These are phyloP conservation scores for Cryptomeria japonica DNA, from an alignment of 75 land plant species.

Conservation along the genomic window DNA sequence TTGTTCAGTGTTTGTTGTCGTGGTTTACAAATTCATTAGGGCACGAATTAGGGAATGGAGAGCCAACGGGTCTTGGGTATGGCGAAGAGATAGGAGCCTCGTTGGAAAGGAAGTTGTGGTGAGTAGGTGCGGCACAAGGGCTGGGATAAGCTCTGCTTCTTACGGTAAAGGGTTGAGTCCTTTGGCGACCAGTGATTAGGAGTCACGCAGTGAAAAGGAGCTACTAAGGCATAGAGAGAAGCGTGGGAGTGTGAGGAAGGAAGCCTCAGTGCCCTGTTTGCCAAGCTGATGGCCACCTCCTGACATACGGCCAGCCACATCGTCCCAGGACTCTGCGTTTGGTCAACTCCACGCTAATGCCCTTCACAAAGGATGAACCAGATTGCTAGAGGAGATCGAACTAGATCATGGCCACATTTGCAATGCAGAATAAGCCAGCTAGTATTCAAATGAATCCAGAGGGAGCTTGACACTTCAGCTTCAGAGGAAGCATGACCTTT, in stretches of 20 bases:
- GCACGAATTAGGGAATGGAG: conserved; percentile 25
- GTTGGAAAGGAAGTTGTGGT: conserved; percentile 87
- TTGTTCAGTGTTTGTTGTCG: conserved; percentile 28
- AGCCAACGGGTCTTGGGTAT: conserved; percentile 15
- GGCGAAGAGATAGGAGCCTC: conserved; percentile 81
- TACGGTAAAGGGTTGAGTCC: not conserved
- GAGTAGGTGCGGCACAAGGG: conserved; percentile 14
- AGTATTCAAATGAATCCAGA: no score
- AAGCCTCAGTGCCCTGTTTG: not conserved
- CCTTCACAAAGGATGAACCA: not conserved
- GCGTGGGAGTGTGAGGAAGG: not conserved
- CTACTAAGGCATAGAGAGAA: not conserved
- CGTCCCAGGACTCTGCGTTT: not conserved
- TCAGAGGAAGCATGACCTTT: no score
- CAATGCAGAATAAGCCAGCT: no score
- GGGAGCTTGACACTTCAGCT: no score
- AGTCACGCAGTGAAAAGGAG: not conserved
- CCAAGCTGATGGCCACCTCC: conserved; percentile 12
- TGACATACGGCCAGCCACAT: not conserved
- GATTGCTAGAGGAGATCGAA: no score
- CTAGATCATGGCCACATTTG: no score
- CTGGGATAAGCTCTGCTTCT: not conserved
- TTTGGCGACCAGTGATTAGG: conserved; percentile 14
- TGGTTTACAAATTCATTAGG: conserved; percentile 15
- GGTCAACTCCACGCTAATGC: not conserved